phyloP scores from a whole-genome alignment of 208 protist genomes.

The Acanthamoeba divionensis region DNA sequence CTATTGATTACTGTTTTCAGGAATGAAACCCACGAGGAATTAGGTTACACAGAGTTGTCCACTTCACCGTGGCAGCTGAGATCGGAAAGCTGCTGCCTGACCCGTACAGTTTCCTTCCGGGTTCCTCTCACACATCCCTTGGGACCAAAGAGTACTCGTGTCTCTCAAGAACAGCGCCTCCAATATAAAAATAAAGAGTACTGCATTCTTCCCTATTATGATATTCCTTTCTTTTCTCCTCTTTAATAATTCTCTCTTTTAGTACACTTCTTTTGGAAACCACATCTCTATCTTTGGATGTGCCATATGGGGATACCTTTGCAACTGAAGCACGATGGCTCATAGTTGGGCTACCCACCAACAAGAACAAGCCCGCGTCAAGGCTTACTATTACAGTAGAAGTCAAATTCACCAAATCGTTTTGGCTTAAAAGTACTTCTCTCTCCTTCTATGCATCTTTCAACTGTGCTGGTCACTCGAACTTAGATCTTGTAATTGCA shows the following conservation, averaged over 20 bases:
- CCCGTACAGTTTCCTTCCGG: background rate
- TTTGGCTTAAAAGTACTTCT: background rate
- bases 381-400: background rate
- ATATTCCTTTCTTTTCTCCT: background rate
- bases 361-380: background rate
- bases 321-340: background rate
- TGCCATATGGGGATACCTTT: conserved; percentile 40
- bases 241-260: background rate
- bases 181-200: conserved; percentile 35
- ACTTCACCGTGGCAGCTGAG: background rate
- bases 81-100: background rate
- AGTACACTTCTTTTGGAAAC: conserved; percentile 38
- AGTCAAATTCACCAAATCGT: conserved; percentile 21
- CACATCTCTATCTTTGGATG: background rate
- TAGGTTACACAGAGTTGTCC: background rate
- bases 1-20: no score
- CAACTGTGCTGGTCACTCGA: background rate
- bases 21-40: background rate
- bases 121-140: conserved; percentile 11
- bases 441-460: background rate
- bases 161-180: conserved; percentile 12
- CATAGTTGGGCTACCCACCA: background rate
- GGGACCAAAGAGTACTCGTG: conserved; percentile 6
- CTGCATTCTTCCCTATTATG: background rate
- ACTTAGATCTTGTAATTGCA: background rate